These are phyloP conservation scores for Penicillium sp. DNA, from an alignment of 2,329 filamentous ascomycete species.

Conservation along the genomic window DNA sequence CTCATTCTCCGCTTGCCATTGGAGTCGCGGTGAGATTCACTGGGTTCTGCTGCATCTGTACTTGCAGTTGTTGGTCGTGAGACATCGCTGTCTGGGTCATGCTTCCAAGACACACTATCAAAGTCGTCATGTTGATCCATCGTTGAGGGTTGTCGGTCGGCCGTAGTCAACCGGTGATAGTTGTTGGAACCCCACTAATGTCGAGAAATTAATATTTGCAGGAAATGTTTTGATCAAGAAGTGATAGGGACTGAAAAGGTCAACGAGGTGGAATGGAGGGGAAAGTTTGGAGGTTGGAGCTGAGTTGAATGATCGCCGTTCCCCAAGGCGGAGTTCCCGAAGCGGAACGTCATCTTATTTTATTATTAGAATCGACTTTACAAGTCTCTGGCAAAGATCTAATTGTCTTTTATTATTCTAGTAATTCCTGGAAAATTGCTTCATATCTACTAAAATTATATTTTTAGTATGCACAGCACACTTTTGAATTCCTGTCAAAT, in stretches of 20 bases:
- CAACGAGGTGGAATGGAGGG: constrained; percentile 11
- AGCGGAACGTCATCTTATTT: constrained; percentile 24
- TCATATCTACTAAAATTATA: not conserved
- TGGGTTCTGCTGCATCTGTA: constrained; percentile 40
- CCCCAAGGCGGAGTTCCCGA: constrained; percentile 25
- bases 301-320: constrained; percentile 23
- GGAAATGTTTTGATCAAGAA: not conserved
- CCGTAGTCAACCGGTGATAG: constrained; percentile 16
- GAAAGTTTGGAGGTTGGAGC: constrained; percentile 17
- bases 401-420: not conserved
- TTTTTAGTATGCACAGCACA: constrained; percentile 7
- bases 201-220: not conserved
- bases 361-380: not conserved
- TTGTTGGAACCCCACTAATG: constrained; percentile 11
- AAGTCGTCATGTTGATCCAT: constrained; percentile 65
- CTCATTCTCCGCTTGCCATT: constrained; percentile 51
- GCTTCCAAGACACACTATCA: constrained; percentile 76
- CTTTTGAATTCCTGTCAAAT: constrained; percentile 2
- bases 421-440: not conserved
- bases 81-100: constrained; percentile 53
- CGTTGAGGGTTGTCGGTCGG: constrained; percentile 20
- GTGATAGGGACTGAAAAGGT: not conserved
- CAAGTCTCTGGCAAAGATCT: not conserved
- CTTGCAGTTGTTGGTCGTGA: constrained; percentile 42
- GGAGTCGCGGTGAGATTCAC: constrained; percentile 37